Conservation (phyloP, 345 rosid genomes). For the Salix exigua region DNA sequence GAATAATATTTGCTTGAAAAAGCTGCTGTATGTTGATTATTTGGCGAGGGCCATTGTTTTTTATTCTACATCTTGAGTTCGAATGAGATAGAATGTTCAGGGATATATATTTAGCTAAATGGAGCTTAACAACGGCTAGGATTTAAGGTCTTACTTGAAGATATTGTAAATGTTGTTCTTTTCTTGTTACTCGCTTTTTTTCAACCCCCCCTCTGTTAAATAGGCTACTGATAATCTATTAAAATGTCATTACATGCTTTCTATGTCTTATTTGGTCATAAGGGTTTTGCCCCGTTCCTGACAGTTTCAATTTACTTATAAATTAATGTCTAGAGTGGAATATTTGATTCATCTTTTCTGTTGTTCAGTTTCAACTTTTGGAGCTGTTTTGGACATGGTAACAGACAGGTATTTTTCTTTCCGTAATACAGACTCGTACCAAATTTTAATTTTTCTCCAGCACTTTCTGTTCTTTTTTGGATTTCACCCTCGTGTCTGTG, state of each 20-base stretch:
- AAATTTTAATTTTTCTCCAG: background rate
- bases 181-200: background rate
- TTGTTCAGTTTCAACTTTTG: slow-evolving; percentile 81
- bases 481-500: background rate
- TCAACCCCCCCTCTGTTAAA: background rate
- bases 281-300: background rate
- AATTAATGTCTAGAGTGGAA: background rate
- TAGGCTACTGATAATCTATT: background rate
- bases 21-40: background rate
- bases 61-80: background rate
- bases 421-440: background rate
- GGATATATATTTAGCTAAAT: slow-evolving; percentile 3
- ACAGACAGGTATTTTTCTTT: slow-evolving; percentile 66
- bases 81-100: background rate
- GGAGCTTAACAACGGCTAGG: background rate
- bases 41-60: background rate
- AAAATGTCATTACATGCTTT: background rate
- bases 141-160: background rate
- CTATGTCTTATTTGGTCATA: background rate
- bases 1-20: background rate
- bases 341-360: slow-evolving; percentile 17
- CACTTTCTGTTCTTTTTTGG: background rate
- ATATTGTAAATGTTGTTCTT: background rate
- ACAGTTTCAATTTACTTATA: background rate
- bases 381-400: slow-evolving; percentile 96